phyloP scores from a whole-genome alignment of 164 flowering plant genomes.

The Annona squamosa region DNA sequence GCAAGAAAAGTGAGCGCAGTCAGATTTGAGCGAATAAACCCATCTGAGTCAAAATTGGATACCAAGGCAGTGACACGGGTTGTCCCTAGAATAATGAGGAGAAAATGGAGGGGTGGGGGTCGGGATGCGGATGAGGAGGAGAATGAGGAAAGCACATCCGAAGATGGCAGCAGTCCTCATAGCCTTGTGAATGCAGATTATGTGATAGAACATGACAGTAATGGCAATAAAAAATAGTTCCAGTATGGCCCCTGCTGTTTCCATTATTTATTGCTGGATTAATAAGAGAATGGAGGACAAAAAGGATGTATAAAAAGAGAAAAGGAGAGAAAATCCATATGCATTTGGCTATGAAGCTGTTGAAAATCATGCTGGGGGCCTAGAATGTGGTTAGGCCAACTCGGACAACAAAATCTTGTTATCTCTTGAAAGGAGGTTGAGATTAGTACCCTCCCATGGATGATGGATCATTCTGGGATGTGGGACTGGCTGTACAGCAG shows the following conservation, averaged over 20 bases:
- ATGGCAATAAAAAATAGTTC: constrained; percentile 24
- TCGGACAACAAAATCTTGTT: too few species aligned
- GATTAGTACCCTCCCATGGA: too few species aligned
- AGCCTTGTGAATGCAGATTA: constrained; percentile 32
- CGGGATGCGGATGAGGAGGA: constrained; percentile 15
- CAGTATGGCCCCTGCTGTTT: constrained; percentile 11
- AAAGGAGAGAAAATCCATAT: too few species aligned
- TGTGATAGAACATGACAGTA: constrained; percentile 27
- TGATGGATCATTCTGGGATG: too few species aligned
- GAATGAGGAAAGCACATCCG: constrained; percentile 16
- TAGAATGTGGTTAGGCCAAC: too few species aligned
- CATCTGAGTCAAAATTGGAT: constrained; percentile 31
- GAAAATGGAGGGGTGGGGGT: constrained; percentile 40
- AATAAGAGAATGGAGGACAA: constrained; percentile 9
- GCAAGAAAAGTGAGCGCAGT: constrained; percentile 93
- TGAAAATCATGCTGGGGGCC: too few species aligned
- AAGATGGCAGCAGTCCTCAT: constrained; percentile 23
- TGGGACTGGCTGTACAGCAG: too few species aligned
- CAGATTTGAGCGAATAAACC: constrained; percentile 64
- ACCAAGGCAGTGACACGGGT: constrained; percentile 54
- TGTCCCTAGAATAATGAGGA: constrained; percentile 66
- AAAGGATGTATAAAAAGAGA: constrained; percentile 3
- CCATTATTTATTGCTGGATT: constrained; percentile 13
- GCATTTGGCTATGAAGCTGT: too few species aligned
- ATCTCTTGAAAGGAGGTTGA: too few species aligned